Base-by-base conservation (phyloP, 2,329 filamentous ascomycete species). In the Teratosphaeriaceae sp. region DNA sequence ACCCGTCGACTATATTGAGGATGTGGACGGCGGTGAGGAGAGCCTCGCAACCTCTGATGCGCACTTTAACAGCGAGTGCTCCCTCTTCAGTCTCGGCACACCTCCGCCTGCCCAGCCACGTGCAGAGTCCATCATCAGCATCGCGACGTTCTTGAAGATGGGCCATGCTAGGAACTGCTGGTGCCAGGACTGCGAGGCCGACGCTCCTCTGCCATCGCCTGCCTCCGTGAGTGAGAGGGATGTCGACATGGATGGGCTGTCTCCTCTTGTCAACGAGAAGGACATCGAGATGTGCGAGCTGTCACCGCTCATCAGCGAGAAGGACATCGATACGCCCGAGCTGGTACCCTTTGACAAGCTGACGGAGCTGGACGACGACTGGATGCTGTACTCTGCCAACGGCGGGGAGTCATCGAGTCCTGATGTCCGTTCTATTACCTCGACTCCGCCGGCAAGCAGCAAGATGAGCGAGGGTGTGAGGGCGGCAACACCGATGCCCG, bases 161-260 rank as follows among this genome's bases (percentile, higher is more conserved):
- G 57, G 56, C n/a, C 57, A 60, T 27, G 56, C 50, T 2, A 49
- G 52, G 43, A 49, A 55, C 19, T 61, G 58, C 50, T 56, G 53
- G 53, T 59, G 58, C 41, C 36, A 22, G 12, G 53, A 50, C 42
- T 57, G 53, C 22, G 27, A 9, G 9, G 22, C 15, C 24, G 37
- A 7, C 12, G 7, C 43, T n/a, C n/a, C n/a, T n/a, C n/a, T n/a
- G n/a, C n/a, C n/a, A n/a, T n/a, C n/a, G n/a, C n/a, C n/a, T n/a
- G n/a, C n/a, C n/a, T n/a, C n/a, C n/a, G n/a, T n/a, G n/a, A n/a
- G n/a, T n/a, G n/a, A n/a, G n/a, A n/a, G n/a, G n/a, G n/a, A n/a
- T n/a, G n/a, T n/a, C n/a, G n/a, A n/a, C n/a, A n/a, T n/a, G n/a
- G n/a, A n/a, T n/a, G n/a, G n/a, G n/a, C n/a, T n/a, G n/a, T n/a